Percentiles rank a stretch among this genome's conserved stretches.
These are phyloP conservation scores for Corymbia calophylla DNA, from an alignment of 441 rosid species.

Conservation along the genomic window DNA sequence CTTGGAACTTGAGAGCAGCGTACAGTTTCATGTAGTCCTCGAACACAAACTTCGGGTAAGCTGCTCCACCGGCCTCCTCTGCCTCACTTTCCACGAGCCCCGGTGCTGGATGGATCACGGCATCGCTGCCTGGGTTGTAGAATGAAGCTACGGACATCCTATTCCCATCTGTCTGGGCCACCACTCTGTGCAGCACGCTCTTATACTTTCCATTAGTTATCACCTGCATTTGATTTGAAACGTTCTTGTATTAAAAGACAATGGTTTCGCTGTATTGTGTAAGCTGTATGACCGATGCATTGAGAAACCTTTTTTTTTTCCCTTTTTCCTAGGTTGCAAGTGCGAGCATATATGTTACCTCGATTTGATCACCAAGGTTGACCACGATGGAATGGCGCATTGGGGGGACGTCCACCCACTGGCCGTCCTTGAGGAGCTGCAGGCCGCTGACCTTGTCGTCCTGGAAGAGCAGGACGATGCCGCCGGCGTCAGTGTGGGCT, in stretches of 20 bases:
- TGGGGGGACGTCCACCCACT: neutral
- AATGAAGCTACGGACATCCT: neutral
- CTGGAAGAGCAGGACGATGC: neutral
- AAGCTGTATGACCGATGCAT: too few species aligned
- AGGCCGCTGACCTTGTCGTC: neutral
- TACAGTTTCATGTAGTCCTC: slow-evolving; percentile 35
- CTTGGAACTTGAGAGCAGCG: slow-evolving; percentile 62
- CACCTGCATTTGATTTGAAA: neutral
- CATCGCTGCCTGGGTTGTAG: neutral
- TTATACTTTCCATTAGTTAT: neutral
- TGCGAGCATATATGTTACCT: neutral
- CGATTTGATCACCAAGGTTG: neutral
- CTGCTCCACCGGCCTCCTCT: neutral
- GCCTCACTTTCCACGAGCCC: neutral
- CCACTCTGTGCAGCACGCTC: neutral
- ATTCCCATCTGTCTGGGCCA: neutral
- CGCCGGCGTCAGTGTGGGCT: neutral
- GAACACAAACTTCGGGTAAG: neutral
- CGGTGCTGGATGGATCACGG: neutral
- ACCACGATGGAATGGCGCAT: neutral
- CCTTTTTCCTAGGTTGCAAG: too few species aligned
- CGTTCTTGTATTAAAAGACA: neutral
- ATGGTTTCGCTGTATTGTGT: neutral
- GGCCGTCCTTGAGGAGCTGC: neutral
- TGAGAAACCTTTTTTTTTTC: too few species aligned